A percentile compares a stretch with the other conserved stretches of the same genome.
Conservation (phyloP, 768 basidiomycete species). For the Lactifluus piperatus region DNA sequence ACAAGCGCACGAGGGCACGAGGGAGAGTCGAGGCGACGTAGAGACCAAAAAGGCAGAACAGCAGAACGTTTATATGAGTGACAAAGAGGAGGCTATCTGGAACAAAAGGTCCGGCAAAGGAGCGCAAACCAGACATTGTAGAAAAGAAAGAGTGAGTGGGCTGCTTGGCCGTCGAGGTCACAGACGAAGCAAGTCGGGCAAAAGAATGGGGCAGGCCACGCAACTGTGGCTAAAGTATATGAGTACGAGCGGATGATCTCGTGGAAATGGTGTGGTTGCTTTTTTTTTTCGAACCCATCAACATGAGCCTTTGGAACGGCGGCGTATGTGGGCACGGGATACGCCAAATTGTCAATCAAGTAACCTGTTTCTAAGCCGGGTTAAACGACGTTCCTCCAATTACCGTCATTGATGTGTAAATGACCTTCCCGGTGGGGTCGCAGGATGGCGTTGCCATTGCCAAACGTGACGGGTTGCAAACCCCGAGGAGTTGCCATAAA, state of each 20-base stretch:
- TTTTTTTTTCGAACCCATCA: neutral
- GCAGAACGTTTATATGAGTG: conserved; percentile 13
- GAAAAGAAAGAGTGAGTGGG: neutral
- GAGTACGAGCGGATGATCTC: neutral
- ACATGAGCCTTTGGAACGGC: no score
- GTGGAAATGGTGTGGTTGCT: neutral
- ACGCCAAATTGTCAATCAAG: no score
- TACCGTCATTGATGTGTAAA: neutral
- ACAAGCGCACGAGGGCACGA: conserved; percentile 13
- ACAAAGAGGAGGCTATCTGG: conserved; percentile 1
- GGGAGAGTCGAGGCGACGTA: conserved; percentile 17
- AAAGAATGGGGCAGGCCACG: neutral
- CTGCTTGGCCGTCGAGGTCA: neutral
- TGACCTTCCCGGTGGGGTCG: neutral
- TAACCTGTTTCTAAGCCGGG: neutral
- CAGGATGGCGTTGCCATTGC: neutral
- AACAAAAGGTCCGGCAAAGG: neutral
- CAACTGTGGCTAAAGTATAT: neutral
- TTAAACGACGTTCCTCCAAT: neutral
- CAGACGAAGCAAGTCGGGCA: neutral
- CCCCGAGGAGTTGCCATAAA: neutral
- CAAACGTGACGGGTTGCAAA: neutral
- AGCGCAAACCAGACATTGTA: neutral
- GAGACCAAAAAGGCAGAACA: conserved; percentile 11
- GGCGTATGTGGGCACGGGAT: no score